Base-by-base conservation (phyloP, 148 eudicot genomes). In the Limonium bicolor region DNA sequence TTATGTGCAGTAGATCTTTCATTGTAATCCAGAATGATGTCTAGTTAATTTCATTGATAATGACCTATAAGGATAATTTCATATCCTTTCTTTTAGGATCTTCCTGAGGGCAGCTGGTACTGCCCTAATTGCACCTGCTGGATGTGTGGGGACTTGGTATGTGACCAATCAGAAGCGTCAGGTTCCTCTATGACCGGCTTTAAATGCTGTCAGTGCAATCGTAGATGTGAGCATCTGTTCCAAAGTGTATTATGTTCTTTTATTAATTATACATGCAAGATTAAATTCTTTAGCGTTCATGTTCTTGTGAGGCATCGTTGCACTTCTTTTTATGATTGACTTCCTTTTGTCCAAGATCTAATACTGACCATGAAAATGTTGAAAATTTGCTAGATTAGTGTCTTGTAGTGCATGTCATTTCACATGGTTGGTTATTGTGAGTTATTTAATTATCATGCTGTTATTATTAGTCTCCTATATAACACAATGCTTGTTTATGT, bases 101-200 rank as follows among this genome's bases (percentile, higher is more conserved):
- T 90, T 36, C 99, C 99, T 26, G 95, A 85, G 53, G 99, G 95
- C 30, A 74, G 60, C 50, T 90, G 99, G 99, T 80, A 90, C 56
- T 90, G 99, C 60, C 47, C 74, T 23, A 68, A 57, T 14, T 90
- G 99, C 64, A 65, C 72, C 37, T 90, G 99, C 60, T 69, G 60
- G 55, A 51, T 73, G 43, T 90, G 99, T 56, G 82, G 82, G 59
- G 58, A 71, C 56, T 67, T 73, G 15, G 95, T 75, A 41, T 38
- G 56, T 54, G 74, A 61, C 29, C 44, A 45, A 43, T 74, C 64
- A 39, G 81, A 66, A 51, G 34, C 50, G 55, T 55, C 62, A 4
- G 44, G 49, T 34, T 36, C n/a, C 72, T 60, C 38, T 40, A 48
- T 54, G 43, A n/a, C n/a, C 50, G 59, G 64, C 35, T 36, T 70